phyloP scores from a whole-genome alignment of 2,329 filamentous ascomycete genomes.

The Fusarium tanahbumbuense region DNA sequence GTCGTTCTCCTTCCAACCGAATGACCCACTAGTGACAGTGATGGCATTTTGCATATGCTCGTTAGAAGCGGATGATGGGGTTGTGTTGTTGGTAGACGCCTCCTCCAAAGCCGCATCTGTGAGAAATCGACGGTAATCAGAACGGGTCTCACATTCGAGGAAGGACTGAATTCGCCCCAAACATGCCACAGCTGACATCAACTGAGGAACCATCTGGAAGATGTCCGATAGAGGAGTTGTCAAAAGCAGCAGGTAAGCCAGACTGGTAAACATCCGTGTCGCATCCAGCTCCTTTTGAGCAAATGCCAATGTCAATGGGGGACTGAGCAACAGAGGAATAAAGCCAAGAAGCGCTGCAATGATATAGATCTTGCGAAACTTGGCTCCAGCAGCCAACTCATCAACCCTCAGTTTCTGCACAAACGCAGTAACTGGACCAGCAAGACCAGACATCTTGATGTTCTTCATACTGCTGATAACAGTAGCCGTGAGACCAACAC shows the following conservation, averaged over 20 bases:
- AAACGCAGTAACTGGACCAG: constrained; percentile 43
- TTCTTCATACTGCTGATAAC: constrained; percentile 50
- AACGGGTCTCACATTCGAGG: not conserved
- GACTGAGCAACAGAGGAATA: constrained; percentile 52
- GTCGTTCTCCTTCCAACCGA: constrained; percentile 43
- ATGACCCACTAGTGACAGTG: constrained; percentile 15
- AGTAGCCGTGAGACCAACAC: constrained; percentile 48
- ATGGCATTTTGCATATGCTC: not conserved
- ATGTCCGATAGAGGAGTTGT: constrained; percentile 12
- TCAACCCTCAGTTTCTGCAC: constrained; percentile 46
- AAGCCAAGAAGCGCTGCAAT: constrained; percentile 46
- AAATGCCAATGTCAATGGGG: constrained; percentile 49
- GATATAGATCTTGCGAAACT: constrained; percentile 43
- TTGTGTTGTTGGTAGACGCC: not conserved
- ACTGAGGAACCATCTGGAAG: not conserved
- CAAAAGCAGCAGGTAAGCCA: constrained; percentile 6
- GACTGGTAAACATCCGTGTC: constrained; percentile 48
- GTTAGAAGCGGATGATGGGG: not conserved
- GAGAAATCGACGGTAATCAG: constrained; percentile 7
- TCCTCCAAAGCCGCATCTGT: not conserved
- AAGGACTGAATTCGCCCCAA: constrained; percentile 7
- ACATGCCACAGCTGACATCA: constrained; percentile 10
- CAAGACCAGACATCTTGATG: constrained; percentile 49
- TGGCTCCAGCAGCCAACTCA: constrained; percentile 46
- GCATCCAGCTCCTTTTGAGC: constrained; percentile 42